Evolutionary conservation across 2,329 filamentous ascomycete genomes (phyloP).

Genomic region (Emmonsiellopsis sp.): DNA sequence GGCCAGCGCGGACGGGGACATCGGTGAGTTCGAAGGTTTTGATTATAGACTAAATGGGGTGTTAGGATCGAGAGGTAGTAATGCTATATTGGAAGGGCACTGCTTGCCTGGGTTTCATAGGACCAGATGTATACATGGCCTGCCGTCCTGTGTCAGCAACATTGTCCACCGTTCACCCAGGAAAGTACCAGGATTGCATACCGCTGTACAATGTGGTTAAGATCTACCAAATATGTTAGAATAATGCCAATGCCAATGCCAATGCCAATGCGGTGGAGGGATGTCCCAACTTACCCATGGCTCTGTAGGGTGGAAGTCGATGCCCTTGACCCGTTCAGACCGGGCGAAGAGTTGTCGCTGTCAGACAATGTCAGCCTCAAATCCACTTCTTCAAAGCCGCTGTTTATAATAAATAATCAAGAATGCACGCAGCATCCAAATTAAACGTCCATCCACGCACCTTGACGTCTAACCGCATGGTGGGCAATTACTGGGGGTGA

Average conservation of each 20-base stretch:
- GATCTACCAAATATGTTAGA: conserved; percentile 40
- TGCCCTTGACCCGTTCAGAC: conserved; percentile 92
- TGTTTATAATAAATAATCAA: neutral
- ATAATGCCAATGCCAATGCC: conserved; percentile 3
- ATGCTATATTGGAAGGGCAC: neutral
- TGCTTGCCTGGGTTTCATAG: conserved; percentile 70
- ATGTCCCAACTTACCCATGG: conserved; percentile 61
- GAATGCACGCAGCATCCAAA: neutral
- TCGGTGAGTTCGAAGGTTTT: conserved; percentile 99
- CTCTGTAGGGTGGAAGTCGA: conserved; percentile 94
- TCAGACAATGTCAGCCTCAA: conserved; percentile 30
- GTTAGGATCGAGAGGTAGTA: conserved; percentile 13
- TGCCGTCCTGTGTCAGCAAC: conserved; percentile 26
- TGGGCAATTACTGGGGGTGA: conserved; percentile 22
- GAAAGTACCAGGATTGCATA: conserved; percentile 37
- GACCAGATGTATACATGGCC: conserved; percentile 99
- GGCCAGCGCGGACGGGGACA: conserved; percentile 91
- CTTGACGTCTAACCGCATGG: conserved; percentile 54
- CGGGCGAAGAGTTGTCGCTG: conserved; percentile 77
- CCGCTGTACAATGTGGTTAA: conserved; percentile 94
- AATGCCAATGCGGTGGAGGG: neutral
- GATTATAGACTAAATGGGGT: conserved; percentile 60
- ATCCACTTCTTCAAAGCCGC: neutral
- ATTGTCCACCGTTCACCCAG: neutral
- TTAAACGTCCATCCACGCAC: conserved; percentile 27